Conservation (phyloP, 495 filamentous ascomycete species). For the Hypoxylon perforatum region DNA sequence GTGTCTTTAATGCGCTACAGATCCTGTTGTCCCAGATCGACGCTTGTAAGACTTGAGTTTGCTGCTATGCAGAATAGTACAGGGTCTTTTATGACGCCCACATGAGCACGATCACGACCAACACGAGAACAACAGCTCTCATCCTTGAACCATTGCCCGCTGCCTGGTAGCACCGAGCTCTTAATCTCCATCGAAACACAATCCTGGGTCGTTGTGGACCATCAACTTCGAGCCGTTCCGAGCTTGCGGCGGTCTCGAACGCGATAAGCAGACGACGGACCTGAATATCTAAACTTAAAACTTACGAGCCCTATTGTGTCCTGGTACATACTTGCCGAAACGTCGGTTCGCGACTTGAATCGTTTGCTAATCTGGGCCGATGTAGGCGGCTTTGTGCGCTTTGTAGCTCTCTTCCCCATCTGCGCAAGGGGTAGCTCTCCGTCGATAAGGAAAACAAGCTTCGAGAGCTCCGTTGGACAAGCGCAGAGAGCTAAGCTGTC, state of each 20-base stretch:
- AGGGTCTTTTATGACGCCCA: conserved; percentile 9
- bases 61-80: conserved; percentile 22
- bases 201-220: conserved; percentile 31
- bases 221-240: conserved; percentile 38
- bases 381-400: conserved; percentile 12
- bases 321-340: conserved; percentile 20
- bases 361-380: conserved; percentile 19
- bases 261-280: conserved; percentile 19
- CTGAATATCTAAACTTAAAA: conserved; percentile 11
- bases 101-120: background rate
- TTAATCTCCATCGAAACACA: conserved; percentile 29
- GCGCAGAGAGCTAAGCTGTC: conserved; percentile 1
- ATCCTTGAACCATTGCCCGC: conserved; percentile 20
- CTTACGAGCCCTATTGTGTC: conserved; percentile 10
- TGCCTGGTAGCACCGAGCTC: conserved; percentile 18
- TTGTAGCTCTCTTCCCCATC: conserved; percentile 6
- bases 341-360: conserved; percentile 11
- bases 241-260: conserved; percentile 21
- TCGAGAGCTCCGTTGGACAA: conserved; percentile 4
- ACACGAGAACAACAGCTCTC: conserved; percentile 34
- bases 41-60: conserved; percentile 20
- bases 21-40: conserved; percentile 5
- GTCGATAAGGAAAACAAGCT: no score
- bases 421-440: background rate
- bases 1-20: background rate